phyloP scores from a whole-genome alignment of 352 stramenopile species.

The Phytophthora parvispora region DNA sequence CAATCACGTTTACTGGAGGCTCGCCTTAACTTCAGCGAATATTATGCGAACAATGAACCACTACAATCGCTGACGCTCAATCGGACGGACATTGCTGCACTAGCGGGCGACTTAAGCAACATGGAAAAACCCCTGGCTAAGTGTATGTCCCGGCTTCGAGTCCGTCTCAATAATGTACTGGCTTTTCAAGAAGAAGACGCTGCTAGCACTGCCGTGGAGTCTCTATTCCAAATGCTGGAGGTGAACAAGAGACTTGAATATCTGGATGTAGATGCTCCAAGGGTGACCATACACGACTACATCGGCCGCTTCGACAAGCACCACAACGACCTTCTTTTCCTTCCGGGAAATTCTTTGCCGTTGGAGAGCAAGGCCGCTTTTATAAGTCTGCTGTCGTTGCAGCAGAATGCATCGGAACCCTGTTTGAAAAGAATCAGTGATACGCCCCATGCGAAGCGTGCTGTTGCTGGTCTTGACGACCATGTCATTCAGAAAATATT shows the following conservation, averaged over 20 bases:
- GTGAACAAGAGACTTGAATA: not conserved
- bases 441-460: not conserved
- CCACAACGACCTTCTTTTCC: not conserved
- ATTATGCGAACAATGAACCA: not conserved
- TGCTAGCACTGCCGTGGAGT: not conserved
- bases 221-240: not conserved
- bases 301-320: not conserved
- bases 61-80: not conserved
- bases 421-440: not conserved
- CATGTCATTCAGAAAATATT: not conserved
- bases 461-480: not conserved
- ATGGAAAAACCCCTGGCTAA: not conserved
- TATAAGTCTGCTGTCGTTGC: not conserved
- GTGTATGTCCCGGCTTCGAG: not conserved
- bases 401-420: not conserved
- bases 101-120: not conserved
- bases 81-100: not conserved
- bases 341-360: not conserved
- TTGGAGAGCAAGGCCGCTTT: not conserved
- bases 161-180: not conserved
- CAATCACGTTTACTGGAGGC: not conserved
- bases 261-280: not conserved
- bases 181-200: not conserved
- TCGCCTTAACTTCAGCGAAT: not conserved
- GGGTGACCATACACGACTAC: not conserved